Conservation (phyloP, 2,329 filamentous ascomycete species). For the Xylariaceae sp. region DNA sequence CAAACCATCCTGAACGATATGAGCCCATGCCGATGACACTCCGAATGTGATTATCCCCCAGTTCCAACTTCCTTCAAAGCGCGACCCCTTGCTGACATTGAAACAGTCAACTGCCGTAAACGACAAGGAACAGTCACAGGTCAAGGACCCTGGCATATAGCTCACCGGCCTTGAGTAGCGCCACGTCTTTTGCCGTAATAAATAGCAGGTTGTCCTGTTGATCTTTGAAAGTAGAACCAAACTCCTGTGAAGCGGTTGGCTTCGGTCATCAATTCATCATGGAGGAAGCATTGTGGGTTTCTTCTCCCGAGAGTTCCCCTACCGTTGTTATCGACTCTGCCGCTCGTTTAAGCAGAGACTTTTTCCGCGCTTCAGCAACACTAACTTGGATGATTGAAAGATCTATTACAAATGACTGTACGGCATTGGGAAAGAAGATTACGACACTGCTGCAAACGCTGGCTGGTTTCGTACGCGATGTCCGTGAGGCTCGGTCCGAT, state of each 20-base stretch:
- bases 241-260: constrained; percentile 12
- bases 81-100: too few relatives aligned
- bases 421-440: constrained; percentile 33
- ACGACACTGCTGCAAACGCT: constrained; percentile 31
- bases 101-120: too few relatives aligned
- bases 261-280: constrained; percentile 14
- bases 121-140: too few relatives aligned
- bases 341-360: constrained; percentile 6
- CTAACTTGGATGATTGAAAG: constrained; percentile 29
- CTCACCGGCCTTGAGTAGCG: too few relatives aligned
- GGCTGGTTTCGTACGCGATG: constrained; percentile 36
- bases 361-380: constrained; percentile 22
- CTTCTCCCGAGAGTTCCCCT: constrained; percentile 10
- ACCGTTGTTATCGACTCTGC: too few relatives aligned
- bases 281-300: constrained; percentile 27
- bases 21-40: too few relatives aligned
- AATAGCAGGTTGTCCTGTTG: too few relatives aligned
- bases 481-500: constrained; percentile 39
- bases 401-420: constrained; percentile 37
- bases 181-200: too few relatives aligned
- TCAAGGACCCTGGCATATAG: too few relatives aligned
- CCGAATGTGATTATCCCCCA: too few relatives aligned
- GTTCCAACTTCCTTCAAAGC: too few relatives aligned
- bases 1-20: too few relatives aligned
- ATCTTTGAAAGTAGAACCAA: background rate